These are phyloP conservation scores for Brettanomyces naardenensis DNA, from an alignment of 805 yeast genomes.

Conservation along the genomic window DNA sequence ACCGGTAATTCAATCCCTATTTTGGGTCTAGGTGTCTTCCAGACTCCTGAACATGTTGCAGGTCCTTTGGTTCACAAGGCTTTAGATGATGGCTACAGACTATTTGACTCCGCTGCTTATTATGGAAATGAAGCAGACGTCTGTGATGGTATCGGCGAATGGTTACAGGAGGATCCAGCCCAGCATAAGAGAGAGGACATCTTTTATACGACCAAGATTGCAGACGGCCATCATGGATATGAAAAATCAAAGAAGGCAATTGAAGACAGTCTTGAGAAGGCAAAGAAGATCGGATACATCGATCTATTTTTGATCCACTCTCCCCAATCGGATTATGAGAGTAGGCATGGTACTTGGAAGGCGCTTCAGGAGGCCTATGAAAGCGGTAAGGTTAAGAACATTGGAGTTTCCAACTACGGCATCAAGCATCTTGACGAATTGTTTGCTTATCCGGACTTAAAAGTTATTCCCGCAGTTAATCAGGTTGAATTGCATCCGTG, in stretches of 20 bases:
- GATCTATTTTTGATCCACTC: slow-evolving; percentile 48
- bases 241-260: slow-evolving; percentile 34
- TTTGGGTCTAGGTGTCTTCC: slow-evolving; percentile 50
- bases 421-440: slow-evolving; percentile 46
- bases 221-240: slow-evolving; percentile 23
- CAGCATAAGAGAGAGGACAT: slow-evolving; percentile 27
- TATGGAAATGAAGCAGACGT: slow-evolving; percentile 59
- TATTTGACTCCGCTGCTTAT: slow-evolving; percentile 61
- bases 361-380: slow-evolving; percentile 49
- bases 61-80: slow-evolving; percentile 45
- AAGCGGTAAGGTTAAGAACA: slow-evolving; percentile 38
- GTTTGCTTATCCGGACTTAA: slow-evolving; percentile 33
- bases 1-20: slow-evolving; percentile 40
- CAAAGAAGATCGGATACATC: slow-evolving; percentile 37
- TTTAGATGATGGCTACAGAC: slow-evolving; percentile 60
- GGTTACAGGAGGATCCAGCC: slow-evolving; percentile 18
- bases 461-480: slow-evolving; percentile 36
- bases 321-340: slow-evolving; percentile 33
- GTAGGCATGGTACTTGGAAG: slow-evolving; percentile 40
- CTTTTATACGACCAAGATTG: slow-evolving; percentile 32
- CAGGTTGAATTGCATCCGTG: slow-evolving; percentile 45
- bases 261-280: slow-evolving; percentile 31
- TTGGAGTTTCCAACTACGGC: slow-evolving; percentile 63
- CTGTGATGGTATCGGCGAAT: slow-evolving; percentile 47
- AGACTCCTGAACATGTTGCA: slow-evolving; percentile 31